phyloP scores from a whole-genome alignment of 2,329 filamentous ascomycete genomes.

The Acrodontium crateriforme region DNA sequence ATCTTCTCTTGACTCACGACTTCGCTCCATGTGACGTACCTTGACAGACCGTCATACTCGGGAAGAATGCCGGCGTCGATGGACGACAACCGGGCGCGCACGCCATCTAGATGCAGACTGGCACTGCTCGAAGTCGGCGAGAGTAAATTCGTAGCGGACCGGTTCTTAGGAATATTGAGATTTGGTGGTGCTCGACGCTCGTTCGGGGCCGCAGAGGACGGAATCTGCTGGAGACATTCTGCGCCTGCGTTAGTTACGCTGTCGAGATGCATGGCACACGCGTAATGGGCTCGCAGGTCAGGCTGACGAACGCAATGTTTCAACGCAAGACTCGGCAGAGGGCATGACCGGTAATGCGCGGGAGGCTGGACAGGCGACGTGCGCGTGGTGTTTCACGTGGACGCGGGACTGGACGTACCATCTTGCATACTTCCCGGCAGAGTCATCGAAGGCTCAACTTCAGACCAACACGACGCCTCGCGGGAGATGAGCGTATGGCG shows the following conservation, averaged over 20 bases:
- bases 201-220: not conserved
- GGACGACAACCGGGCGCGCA: constrained; percentile 53
- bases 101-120: constrained; percentile 38
- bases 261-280: no score
- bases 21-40: constrained; percentile 39
- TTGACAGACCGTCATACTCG: constrained; percentile 59
- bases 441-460: not conserved
- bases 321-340: constrained; percentile 1
- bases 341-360: not conserved
- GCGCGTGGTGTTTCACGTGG: not conserved
- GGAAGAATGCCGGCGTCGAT: constrained; percentile 55
- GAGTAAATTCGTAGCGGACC: constrained; percentile 36
- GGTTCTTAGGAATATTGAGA: constrained; percentile 32
- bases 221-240: not conserved
- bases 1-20: constrained; percentile 1
- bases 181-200: constrained; percentile 3
- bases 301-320: not conserved
- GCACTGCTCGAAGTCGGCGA: constrained; percentile 16
- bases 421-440: constrained; percentile 2
- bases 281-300: not conserved
- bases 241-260: not conserved
- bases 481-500: not conserved
- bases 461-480: not conserved
- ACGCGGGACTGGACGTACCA: constrained; percentile 1
- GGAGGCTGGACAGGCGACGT: not conserved